These are phyloP conservation scores for Aspergillus piperis DNA, from an alignment of 2,329 filamentous ascomycete species.

Conservation along the genomic window DNA sequence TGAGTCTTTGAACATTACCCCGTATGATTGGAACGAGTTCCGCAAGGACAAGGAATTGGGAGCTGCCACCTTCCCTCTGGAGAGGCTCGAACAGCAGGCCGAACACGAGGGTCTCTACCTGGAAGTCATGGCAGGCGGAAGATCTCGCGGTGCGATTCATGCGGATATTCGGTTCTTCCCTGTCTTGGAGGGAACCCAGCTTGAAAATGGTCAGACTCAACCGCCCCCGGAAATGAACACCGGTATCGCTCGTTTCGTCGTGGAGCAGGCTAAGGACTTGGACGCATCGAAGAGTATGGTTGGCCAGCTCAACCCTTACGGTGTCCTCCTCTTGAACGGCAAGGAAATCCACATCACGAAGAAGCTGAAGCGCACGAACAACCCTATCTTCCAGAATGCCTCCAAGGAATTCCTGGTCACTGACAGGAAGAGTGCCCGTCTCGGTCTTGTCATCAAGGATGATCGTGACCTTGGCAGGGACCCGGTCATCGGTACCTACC, in stretches of 20 bases:
- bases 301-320: conserved; percentile 88
- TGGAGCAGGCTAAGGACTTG: conserved; percentile 95
- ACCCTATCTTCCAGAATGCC: conserved; percentile 92
- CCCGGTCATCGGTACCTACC: conserved; percentile 84
- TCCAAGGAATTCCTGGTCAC: conserved; percentile 94
- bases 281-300: conserved; percentile 90
- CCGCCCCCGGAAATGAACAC: conserved; percentile 87
- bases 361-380: conserved; percentile 95
- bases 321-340: conserved; percentile 81
- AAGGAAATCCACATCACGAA: conserved; percentile 87
- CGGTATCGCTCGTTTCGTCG: conserved; percentile 87
- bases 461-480: conserved; percentile 83
- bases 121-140: conserved; percentile 81
- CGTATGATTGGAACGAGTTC: conserved; percentile 93
- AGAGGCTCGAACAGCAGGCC: conserved; percentile 73
- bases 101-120: conserved; percentile 83
- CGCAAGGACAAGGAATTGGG: conserved; percentile 97
- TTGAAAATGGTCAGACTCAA: conserved; percentile 74
- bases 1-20: conserved; percentile 78
- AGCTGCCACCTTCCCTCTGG: conserved; percentile 78
- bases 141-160: conserved; percentile 75
- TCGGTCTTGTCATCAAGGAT: conserved; percentile 93
- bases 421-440: conserved; percentile 83
- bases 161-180: conserved; percentile 94
- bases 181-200: conserved; percentile 67